phyloP scores from a whole-genome alignment of 139 green algal genomes.

The Chlamydomonas eustigma region DNA sequence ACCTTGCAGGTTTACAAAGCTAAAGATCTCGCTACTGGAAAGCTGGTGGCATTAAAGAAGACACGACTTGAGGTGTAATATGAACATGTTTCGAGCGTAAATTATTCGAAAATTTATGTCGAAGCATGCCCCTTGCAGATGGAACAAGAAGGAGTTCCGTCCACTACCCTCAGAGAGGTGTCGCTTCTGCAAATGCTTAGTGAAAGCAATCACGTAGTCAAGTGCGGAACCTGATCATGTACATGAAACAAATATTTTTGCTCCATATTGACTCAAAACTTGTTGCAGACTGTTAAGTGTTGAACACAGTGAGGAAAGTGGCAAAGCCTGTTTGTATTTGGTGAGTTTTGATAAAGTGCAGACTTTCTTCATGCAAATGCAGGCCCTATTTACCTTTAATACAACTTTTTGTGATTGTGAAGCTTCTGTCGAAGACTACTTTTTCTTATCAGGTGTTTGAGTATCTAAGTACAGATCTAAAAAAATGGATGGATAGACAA shows the following conservation, averaged over 20 bases:
- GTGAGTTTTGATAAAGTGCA: slow-evolving; percentile 53
- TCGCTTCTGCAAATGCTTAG: slow-evolving; percentile 93
- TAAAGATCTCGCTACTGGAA: slow-evolving; percentile 68
- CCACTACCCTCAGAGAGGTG: slow-evolving; percentile 92
- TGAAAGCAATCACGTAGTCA: slow-evolving; percentile 87
- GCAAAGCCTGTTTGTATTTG: neutral
- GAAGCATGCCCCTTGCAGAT: slow-evolving; percentile 53
- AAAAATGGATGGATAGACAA: slow-evolving; percentile 63
- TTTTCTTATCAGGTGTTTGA: neutral
- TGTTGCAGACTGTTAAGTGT: neutral
- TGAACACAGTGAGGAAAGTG: neutral
- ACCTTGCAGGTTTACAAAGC: slow-evolving; percentile 73
- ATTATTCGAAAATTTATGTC: slow-evolving; percentile 5
- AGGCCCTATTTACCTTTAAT: neutral
- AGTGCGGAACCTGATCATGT: slow-evolving; percentile 36
- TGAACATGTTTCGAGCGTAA: neutral
- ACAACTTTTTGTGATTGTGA: too few relatives aligned
- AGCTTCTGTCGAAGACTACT: neutral
- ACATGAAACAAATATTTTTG: neutral
- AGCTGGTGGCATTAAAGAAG: slow-evolving; percentile 96
- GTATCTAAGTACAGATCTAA: neutral
- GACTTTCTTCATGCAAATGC: neutral
- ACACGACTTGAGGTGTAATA: slow-evolving; percentile 80
- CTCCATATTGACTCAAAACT: neutral
- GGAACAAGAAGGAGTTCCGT: slow-evolving; percentile 96